A percentile compares a stretch with the other conserved stretches of the same genome.
These are phyloP conservation scores for Modicella reniformis DNA, from an alignment of 371 early-diverging fungal genomes.

Conservation along the genomic window DNA sequence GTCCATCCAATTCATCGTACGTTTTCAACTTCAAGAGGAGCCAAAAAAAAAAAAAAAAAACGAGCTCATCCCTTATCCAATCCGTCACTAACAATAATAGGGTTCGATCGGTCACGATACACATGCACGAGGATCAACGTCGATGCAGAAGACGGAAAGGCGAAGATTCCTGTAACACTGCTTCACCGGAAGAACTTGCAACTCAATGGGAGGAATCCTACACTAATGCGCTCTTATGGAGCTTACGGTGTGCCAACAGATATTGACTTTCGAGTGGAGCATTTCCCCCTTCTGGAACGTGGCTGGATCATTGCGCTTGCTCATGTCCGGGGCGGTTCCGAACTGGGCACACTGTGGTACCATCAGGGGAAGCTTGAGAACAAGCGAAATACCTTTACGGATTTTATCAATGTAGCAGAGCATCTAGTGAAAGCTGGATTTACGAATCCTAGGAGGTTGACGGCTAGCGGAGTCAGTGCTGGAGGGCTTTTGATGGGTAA, in stretches of 20 bases:
- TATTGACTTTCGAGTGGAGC: conserved; percentile 83
- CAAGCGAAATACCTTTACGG: conserved; percentile 78
- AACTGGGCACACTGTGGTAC: conserved; percentile 83
- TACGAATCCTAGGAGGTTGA: conserved; percentile 62
- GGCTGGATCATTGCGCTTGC: conserved; percentile 87
- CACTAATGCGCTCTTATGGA: conserved; percentile 82
- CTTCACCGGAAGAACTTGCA: conserved; percentile 65
- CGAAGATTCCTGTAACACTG: conserved; percentile 75
- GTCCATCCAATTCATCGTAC: conserved; percentile 65
- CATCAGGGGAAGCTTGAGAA: conserved; percentile 71
- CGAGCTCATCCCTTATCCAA: neutral
- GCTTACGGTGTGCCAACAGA: conserved; percentile 86
- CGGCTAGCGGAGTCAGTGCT: conserved; percentile 81
- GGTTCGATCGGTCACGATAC: conserved; percentile 61
- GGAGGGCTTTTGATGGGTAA: conserved; percentile 78
- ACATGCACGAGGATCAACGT: conserved; percentile 66
- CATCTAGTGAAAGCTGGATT: conserved; percentile 65
- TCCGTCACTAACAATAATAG: conserved; percentile 55
- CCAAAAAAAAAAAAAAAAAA: neutral
- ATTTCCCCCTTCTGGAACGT: conserved; percentile 78
- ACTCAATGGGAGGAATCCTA: conserved; percentile 72
- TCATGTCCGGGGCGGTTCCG: conserved; percentile 90
- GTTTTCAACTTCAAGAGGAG: neutral
- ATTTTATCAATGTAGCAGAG: conserved; percentile 76
- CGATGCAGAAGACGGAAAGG: conserved; percentile 57